These are phyloP conservation scores for Cadophora gregata DNA, from an alignment of 2,329 filamentous ascomycete species.

Conservation along the genomic window DNA sequence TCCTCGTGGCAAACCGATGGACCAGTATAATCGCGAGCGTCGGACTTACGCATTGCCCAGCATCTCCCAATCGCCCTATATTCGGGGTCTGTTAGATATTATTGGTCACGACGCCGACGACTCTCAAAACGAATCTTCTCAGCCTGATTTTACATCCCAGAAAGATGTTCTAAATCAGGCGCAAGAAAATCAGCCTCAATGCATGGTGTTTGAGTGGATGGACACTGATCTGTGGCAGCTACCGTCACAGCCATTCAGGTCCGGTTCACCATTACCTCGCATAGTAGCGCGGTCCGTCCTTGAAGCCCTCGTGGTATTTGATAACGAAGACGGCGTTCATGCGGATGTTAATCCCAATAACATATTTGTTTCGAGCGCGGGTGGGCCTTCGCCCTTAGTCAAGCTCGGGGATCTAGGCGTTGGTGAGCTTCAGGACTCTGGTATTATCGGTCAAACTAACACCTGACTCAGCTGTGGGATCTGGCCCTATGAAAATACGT, in stretches of 20 bases:
- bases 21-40: not conserved
- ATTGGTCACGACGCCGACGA: not conserved
- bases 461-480: not conserved
- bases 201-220: conserved; percentile 6
- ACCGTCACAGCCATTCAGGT: not conserved
- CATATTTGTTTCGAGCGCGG: not conserved
- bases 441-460: not conserved
- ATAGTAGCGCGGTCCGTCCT: not conserved
- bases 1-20: not conserved
- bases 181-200: too few relatives aligned
- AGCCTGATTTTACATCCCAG: too few relatives aligned
- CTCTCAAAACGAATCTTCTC: too few relatives aligned
- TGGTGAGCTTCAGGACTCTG: not conserved
- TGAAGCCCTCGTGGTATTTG: not conserved
- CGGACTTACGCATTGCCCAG: not conserved
- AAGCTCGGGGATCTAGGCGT: conserved; percentile 6
- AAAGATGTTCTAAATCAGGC: too few relatives aligned
- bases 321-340: not conserved
- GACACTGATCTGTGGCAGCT: not conserved
- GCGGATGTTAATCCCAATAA: conserved; percentile 9
- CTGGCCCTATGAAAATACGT: not conserved
- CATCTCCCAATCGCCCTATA: not conserved
- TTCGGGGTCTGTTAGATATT: not conserved
- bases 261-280: not conserved
- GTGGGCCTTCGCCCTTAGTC: not conserved